A percentile compares a stretch with the other conserved stretches of the same genome.
phyloP scores from a whole-genome alignment of 2,329 filamentous ascomycete genomes.

The Lasiodiplodia sp. region DNA sequence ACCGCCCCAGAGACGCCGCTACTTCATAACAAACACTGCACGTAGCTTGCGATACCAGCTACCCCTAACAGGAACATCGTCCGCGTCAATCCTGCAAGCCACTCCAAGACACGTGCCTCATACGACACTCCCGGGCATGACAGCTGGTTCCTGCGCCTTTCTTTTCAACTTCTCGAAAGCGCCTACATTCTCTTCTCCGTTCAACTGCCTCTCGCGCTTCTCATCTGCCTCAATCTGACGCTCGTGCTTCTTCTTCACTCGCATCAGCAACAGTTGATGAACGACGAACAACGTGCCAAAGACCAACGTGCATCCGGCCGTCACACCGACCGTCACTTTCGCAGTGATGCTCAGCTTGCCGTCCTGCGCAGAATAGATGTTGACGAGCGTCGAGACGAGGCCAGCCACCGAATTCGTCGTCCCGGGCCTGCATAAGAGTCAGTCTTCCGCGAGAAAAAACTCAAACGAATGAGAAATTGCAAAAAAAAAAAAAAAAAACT shows the following conservation, averaged over 20 bases:
- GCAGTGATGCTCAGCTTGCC: slow-evolving; percentile 56
- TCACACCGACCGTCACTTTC: slow-evolving; percentile 48
- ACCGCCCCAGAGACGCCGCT: no score
- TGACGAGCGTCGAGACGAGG: slow-evolving; percentile 58
- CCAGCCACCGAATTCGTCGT: slow-evolving; percentile 59
- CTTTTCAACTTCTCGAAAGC: background rate
- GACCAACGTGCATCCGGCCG: slow-evolving; percentile 45
- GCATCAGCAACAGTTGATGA: slow-evolving; percentile 49
- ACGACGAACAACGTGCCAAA: slow-evolving; percentile 43
- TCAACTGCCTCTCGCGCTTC: slow-evolving; percentile 1
- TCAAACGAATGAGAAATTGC: background rate
- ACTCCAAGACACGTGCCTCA: background rate
- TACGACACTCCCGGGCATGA: slow-evolving; percentile 13
- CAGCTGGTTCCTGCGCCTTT: slow-evolving; percentile 9
- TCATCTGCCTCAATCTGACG: slow-evolving; percentile 39
- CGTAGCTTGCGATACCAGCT: no score
- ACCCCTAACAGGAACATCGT: no score
- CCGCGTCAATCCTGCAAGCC: background rate
- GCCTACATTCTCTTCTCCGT: background rate
- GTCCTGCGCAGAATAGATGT: slow-evolving; percentile 58
- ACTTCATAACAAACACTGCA: no score
- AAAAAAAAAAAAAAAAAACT: no score
- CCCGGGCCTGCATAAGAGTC: slow-evolving; percentile 2
- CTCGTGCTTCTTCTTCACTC: slow-evolving; percentile 44
- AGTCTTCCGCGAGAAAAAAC: no score